Evolutionary conservation across 2,329 filamentous ascomycete species (phyloP).

Genomic region (Fusarium continuum): DNA sequence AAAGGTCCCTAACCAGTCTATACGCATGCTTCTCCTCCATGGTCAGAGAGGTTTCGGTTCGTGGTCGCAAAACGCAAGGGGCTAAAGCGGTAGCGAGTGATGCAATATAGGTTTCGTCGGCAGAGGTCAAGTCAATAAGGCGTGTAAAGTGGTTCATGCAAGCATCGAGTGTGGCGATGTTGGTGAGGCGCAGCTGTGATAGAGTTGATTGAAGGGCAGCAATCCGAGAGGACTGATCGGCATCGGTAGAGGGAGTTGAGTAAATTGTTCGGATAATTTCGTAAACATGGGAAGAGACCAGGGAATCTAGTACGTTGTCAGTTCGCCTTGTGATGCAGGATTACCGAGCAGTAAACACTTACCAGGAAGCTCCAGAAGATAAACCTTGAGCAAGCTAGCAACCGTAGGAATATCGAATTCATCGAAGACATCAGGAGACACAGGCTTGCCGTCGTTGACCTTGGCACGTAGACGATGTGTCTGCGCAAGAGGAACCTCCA

Average conservation of each 20-base stretch:
- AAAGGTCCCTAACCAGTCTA: constrained; percentile 89
- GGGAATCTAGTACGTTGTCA: constrained; percentile 73
- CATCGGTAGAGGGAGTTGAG: constrained; percentile 79
- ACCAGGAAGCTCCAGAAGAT: constrained; percentile 94
- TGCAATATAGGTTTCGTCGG: constrained; percentile 85
- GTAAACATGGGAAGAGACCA: constrained; percentile 97
- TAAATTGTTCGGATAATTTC: constrained; percentile 99
- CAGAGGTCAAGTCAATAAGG: constrained; percentile 94
- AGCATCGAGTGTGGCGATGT: constrained; percentile 98
- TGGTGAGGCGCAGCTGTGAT: constrained; percentile 91
- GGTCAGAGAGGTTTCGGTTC: constrained; percentile 86
- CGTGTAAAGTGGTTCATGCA: constrained; percentile 98
- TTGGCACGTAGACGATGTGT: constrained; percentile 84
- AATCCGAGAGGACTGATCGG: constrained; percentile 80
- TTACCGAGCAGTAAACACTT: constrained; percentile 48
- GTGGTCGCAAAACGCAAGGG: constrained; percentile 87
- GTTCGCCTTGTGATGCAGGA: neutral
- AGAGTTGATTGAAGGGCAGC: constrained; percentile 95
- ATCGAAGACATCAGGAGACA: constrained; percentile 78
- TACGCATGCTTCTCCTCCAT: constrained; percentile 96
- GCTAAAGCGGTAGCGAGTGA: constrained; percentile 79
- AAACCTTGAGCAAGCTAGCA: constrained; percentile 91
- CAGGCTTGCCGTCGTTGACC: constrained; percentile 87
- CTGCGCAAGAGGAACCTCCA: constrained; percentile 85
- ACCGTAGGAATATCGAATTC: constrained; percentile 95